Conservation (phyloP, 345 rosid genomes). For the Dovyalis caffra region DNA sequence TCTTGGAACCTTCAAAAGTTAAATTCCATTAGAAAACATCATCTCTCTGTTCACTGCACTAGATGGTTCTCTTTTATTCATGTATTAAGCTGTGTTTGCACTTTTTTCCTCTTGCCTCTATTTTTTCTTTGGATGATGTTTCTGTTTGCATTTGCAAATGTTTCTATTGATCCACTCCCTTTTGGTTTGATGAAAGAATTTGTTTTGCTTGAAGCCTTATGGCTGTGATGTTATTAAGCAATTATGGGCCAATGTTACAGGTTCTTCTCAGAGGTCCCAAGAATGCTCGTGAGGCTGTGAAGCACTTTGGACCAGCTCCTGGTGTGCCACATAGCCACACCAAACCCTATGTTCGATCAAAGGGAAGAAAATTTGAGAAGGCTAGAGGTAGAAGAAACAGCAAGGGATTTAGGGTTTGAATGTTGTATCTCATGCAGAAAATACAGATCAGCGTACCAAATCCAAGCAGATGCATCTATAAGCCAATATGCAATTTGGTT, state of each 20-base stretch:
- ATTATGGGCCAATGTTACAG: constrained; percentile 6
- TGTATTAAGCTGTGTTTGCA: background rate
- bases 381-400: constrained; percentile 35
- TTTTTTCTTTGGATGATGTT: background rate
- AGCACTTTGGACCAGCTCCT: constrained; percentile 39
- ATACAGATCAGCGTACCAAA: background rate
- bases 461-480: background rate
- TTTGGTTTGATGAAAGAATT: background rate
- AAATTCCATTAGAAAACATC: background rate
- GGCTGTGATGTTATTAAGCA: background rate
- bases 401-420: constrained; percentile 31
- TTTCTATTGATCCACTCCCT: no score
- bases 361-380: constrained; percentile 36
- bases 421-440: background rate
- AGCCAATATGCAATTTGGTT: background rate
- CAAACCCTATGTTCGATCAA: constrained; percentile 31
- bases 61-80: background rate
- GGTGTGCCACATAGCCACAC: constrained; percentile 39
- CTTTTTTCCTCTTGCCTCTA: background rate
- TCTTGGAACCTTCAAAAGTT: background rate
- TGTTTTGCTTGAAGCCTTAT: background rate
- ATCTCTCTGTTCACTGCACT: background rate
- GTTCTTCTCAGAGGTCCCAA: constrained; percentile 32
- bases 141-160: background rate
- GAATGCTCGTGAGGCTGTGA: constrained; percentile 36